Base-by-base conservation (phyloP, 2,329 filamentous ascomycete genomes). In the Colletotrichum orchidophilum region DNA sequence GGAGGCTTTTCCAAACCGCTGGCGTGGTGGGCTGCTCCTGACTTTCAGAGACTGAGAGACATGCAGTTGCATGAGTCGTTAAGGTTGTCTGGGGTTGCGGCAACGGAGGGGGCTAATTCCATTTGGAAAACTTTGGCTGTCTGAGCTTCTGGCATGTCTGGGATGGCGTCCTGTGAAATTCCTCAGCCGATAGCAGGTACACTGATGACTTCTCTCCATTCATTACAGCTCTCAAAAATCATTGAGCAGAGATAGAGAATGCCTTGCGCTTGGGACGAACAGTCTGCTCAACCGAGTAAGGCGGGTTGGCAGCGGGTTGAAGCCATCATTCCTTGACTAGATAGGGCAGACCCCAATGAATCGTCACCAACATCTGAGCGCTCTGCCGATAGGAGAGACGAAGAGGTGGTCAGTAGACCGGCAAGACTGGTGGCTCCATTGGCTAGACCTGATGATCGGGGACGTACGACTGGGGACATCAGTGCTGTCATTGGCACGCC, bases 101-200 rank as follows among this genome's bases (percentile, higher is more conserved):
- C 63, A 67, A 53, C 27, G 39, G 42, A 62, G 50, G 26, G 63
- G 39, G 26, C 31, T 33, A 63, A 58, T 49, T 62, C 49, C 24
- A 15, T 54, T n/a, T 50, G 42, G 54, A 46, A 15, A 63, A 49
- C 65, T 60, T 27, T 55, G 24, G 46, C 53, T 29, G 58, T 29
- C 64, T 63, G 59, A 69, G 68, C 69, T 71, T 54, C 59, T 63
- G 59, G 64, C 53, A 69, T 59, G 64, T 58, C 59, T 63, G 53
- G 46, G 69, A 71, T 69, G 64, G 52, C 58, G 42, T 33, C 33
- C 31, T 13, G 31, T 50, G 64, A 31, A 27, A 54, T 63, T 33
- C 59, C 53, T 63, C 42, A 15, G 63, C 55, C 46, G 39, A 31
- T n/a, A 35, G 35, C 27, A 27, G 39, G 39, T 27, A 29, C 31